phyloP scores from a whole-genome alignment of 176 grass and related monocot genomes.

The Hyparrhenia diplandra region DNA sequence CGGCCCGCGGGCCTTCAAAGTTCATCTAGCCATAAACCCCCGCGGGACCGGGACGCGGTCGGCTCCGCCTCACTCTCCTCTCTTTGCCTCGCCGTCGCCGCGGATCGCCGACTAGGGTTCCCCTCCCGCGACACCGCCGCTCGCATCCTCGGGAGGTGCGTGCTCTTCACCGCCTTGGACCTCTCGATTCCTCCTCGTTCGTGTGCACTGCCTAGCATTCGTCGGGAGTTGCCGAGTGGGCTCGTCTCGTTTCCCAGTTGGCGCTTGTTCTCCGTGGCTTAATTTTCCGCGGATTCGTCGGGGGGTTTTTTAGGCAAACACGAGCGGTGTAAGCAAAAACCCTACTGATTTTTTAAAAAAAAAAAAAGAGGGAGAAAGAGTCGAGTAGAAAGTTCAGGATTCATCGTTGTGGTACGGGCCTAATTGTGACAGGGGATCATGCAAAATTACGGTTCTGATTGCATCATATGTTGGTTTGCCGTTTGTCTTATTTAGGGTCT shows the following conservation, averaged over 20 bases:
- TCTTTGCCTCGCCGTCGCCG: background rate
- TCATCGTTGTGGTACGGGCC: too few species aligned
- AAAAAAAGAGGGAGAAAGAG: too few species aligned
- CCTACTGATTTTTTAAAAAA: too few species aligned
- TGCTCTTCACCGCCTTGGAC: background rate
- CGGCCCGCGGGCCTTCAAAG: background rate
- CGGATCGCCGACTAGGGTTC: conserved; percentile 29
- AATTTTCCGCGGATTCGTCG: background rate
- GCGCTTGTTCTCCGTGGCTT: background rate
- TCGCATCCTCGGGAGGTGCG: background rate
- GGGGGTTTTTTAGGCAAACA: too few species aligned
- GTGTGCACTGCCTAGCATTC: background rate
- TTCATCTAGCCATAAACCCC: background rate
- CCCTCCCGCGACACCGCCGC: background rate
- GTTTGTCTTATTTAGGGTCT: background rate
- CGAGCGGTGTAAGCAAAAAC: too few species aligned
- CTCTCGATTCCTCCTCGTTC: background rate
- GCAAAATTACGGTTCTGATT: background rate
- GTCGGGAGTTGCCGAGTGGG: background rate
- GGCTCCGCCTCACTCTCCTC: background rate
- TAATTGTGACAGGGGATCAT: background rate
- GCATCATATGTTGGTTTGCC: background rate
- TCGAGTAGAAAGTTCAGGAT: too few species aligned
- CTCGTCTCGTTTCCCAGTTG: background rate
- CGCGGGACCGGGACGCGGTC: background rate